A percentile compares a stretch with the other conserved stretches of the same genome.
phyloP scores from a whole-genome alignment of 1,284 basidiomycete species.

The Ganoderma leucocontextum region DNA sequence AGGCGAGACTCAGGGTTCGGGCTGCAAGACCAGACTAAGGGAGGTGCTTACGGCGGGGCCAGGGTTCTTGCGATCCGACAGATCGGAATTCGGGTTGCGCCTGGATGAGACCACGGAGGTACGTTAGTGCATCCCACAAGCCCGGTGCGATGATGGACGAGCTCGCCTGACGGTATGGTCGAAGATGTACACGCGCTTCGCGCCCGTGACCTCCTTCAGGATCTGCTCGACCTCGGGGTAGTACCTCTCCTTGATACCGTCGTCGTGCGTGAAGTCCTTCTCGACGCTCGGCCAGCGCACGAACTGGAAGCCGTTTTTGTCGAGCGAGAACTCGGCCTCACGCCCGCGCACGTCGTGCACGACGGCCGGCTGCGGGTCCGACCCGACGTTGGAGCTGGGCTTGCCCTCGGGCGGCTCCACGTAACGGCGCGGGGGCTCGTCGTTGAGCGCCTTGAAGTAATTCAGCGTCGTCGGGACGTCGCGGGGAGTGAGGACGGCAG shows the following conservation, averaged over 20 bases:
- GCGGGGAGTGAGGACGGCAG: constrained; percentile 39
- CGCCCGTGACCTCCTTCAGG: constrained; percentile 51
- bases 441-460: constrained; percentile 40
- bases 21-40: background rate
- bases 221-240: constrained; percentile 54
- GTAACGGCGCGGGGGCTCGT: constrained; percentile 40
- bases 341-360: constrained; percentile 46
- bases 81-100: constrained; percentile 31
- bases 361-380: constrained; percentile 36
- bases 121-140: background rate
- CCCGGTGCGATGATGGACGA: constrained; percentile 23
- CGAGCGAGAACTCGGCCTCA: constrained; percentile 45
- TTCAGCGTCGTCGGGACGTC: constrained; percentile 44
- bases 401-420: constrained; percentile 37
- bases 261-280: constrained; percentile 52
- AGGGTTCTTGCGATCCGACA: constrained; percentile 26
- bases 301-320: constrained; percentile 54
- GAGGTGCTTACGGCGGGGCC: constrained; percentile 46
- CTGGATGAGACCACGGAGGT: constrained; percentile 9
- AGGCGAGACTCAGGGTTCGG: background rate
- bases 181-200: constrained; percentile 52
- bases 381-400: constrained; percentile 37
- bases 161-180: constrained; percentile 52
- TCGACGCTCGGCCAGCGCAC: constrained; percentile 41
- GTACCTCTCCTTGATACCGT: constrained; percentile 46